Percentiles rank a stretch among this genome's conserved stretches.
Evolutionary conservation across 1,139 yeast species (phyloP).

Genomic region (Suhomyces anneliseae): DNA sequence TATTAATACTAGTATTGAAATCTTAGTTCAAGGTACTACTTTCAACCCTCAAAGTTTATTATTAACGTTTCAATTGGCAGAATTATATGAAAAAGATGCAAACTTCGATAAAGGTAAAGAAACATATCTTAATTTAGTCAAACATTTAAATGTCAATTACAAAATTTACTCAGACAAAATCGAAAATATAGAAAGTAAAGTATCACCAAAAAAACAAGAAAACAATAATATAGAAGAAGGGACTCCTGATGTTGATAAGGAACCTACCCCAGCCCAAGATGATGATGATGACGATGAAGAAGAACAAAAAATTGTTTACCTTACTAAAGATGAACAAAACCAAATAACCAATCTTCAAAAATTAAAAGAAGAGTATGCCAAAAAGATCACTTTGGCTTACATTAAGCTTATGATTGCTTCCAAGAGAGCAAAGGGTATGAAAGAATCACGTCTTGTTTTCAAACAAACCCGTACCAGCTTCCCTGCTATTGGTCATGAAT

Average conservation of each 20-base stretch:
- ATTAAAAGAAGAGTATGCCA: conserved; percentile 24
- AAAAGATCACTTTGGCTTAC: conserved; percentile 51
- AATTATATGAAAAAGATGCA: conserved; percentile 61
- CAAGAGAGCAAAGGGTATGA: conserved; percentile 63
- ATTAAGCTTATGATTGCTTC: conserved; percentile 59
- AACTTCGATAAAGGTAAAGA: conserved; percentile 53
- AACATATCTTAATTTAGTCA: conserved; percentile 52
- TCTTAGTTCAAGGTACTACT: conserved; percentile 55
- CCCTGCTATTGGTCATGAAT: conserved; percentile 62
- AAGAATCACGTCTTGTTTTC: conserved; percentile 71
- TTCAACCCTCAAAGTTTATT: conserved; percentile 75
- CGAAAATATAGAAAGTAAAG: conserved; percentile 23
- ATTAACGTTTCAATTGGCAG: conserved; percentile 67
- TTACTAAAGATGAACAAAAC: conserved; percentile 30
- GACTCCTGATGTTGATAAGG: conserved; percentile 8
- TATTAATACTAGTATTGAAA: conserved; percentile 32
- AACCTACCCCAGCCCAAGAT: conserved; percentile 7
- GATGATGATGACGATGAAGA: conserved; percentile 17
- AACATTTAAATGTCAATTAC: conserved; percentile 37
- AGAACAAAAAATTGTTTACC: conserved; percentile 12
- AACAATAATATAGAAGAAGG: conserved; percentile 18
- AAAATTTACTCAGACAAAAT: conserved; percentile 22
- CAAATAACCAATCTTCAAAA: conserved; percentile 24
- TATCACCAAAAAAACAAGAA: conserved; percentile 7
- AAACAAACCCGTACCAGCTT: conserved; percentile 55